Evolutionary conservation across 2,329 filamentous ascomycete species (phyloP).

Genomic region (Botrytis fragariae): DNA sequence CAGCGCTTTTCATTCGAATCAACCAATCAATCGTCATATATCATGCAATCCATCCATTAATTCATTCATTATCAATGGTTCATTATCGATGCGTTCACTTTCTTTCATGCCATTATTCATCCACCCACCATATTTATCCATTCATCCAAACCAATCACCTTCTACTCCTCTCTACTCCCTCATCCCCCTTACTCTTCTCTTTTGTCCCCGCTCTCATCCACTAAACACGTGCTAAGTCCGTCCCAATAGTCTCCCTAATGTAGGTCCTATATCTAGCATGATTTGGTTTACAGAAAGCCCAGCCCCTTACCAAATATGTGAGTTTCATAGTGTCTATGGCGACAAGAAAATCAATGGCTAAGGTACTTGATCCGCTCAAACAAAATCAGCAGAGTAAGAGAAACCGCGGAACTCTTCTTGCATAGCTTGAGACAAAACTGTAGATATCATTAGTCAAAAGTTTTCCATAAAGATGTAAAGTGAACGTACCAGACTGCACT

Average conservation of each 20-base stretch:
- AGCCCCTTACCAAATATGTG: not conserved
- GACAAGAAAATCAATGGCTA: not conserved
- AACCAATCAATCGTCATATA: conserved; percentile 12
- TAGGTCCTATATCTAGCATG: not conserved
- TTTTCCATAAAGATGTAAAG: not conserved
- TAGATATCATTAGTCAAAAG: conserved; percentile 19
- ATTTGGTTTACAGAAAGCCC: not conserved
- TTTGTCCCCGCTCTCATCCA: not conserved
- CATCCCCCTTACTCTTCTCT: not conserved
- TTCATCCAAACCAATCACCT: not conserved
- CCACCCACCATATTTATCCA: not conserved
- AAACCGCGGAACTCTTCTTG: conserved; percentile 99
- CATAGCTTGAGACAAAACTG: conserved; percentile 96
- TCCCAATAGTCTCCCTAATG: not conserved
- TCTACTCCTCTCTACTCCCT: not conserved
- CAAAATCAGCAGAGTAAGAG: conserved; percentile 62
- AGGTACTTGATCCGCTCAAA: conserved; percentile 28
- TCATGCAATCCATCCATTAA: conserved; percentile 11
- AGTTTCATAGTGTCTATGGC: not conserved
- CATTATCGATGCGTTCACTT: not conserved
- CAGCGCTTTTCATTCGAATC: not conserved
- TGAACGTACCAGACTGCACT: conserved; percentile 86
- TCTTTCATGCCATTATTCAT: conserved; percentile 2
- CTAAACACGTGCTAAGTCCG: not conserved
- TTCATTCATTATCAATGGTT: conserved; percentile 12